These are phyloP conservation scores for Collybiopsis luxurians DNA, from an alignment of 768 basidiomycete genomes.

Conservation along the genomic window DNA sequence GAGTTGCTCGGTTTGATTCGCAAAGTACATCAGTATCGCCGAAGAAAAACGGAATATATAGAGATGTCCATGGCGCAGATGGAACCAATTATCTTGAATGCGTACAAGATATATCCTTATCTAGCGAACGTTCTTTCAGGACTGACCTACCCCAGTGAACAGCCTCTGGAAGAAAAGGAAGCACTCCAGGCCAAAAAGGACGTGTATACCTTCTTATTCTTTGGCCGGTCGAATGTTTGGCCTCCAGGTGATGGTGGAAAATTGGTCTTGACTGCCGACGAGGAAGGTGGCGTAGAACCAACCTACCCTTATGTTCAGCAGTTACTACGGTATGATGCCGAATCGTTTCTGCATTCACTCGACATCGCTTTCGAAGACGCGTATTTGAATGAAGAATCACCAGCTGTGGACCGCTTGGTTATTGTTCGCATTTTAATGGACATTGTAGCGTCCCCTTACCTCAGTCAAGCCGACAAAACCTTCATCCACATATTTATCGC, in stretches of 20 bases:
- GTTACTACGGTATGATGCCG: slow-evolving; percentile 85
- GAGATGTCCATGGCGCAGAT: slow-evolving; percentile 33
- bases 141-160: slow-evolving; percentile 82
- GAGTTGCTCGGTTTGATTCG: slow-evolving; percentile 79
- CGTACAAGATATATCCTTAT: slow-evolving; percentile 92
- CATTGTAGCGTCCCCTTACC: slow-evolving; percentile 49
- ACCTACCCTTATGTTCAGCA: slow-evolving; percentile 89
- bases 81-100: slow-evolving; percentile 63
- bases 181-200: slow-evolving; percentile 66
- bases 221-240: slow-evolving; percentile 76
- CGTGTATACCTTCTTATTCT: slow-evolving; percentile 83
- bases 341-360: slow-evolving; percentile 89
- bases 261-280: slow-evolving; percentile 72
- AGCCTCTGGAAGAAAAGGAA: slow-evolving; percentile 62
- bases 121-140: slow-evolving; percentile 80
- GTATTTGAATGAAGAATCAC: slow-evolving; percentile 78
- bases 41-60: slow-evolving; percentile 27
- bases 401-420: slow-evolving; percentile 68
- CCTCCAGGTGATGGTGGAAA: slow-evolving; percentile 69
- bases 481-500: slow-evolving; percentile 96
- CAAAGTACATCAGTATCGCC: slow-evolving; percentile 56
- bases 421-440: slow-evolving; percentile 86
- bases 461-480: slow-evolving; percentile 64
- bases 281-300: slow-evolving; percentile 73
- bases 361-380: slow-evolving; percentile 95